Evolutionary conservation across 805 yeast species (phyloP).

Genomic region (Candida suzukii): DNA sequence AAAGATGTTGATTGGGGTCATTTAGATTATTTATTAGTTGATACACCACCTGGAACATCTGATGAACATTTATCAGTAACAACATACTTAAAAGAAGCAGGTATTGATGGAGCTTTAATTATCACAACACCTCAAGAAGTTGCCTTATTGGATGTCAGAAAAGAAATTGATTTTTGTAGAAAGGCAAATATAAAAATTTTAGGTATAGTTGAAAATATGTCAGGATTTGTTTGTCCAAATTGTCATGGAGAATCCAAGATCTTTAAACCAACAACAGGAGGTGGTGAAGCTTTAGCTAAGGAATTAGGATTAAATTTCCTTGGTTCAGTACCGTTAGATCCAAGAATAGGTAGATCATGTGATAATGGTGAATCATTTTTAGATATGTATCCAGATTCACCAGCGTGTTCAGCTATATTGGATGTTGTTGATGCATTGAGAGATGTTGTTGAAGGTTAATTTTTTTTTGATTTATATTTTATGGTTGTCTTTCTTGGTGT

Average conservation of each 20-base stretch:
- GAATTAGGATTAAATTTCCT: conserved; percentile 74
- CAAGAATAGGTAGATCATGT: conserved; percentile 84
- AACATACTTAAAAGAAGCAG: conserved; percentile 79
- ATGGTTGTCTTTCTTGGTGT: background rate
- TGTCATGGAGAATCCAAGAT: conserved; percentile 88
- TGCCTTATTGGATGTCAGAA: conserved; percentile 87
- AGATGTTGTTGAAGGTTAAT: conserved; percentile 27
- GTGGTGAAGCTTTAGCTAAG: conserved; percentile 77
- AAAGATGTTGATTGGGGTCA: conserved; percentile 95
- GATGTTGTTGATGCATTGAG: conserved; percentile 72
- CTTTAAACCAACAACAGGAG: conserved; percentile 95
- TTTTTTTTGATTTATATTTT: background rate
- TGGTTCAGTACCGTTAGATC: conserved; percentile 94
- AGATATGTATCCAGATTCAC: conserved; percentile 83
- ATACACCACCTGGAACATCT: conserved; percentile 98
- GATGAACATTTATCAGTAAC: conserved; percentile 94
- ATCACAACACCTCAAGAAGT: conserved; percentile 99
- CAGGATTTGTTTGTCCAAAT: conserved; percentile 95
- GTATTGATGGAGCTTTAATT: conserved; percentile 90
- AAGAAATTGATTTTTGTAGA: conserved; percentile 89
- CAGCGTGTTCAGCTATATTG: conserved; percentile 81
- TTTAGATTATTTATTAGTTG: conserved; percentile 80
- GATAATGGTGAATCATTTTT: conserved; percentile 82
- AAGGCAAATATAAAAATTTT: conserved; percentile 82
- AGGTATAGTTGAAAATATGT: conserved; percentile 96